Base-by-base conservation (phyloP, 345 rosid genomes). In the Gossypium bickii region DNA sequence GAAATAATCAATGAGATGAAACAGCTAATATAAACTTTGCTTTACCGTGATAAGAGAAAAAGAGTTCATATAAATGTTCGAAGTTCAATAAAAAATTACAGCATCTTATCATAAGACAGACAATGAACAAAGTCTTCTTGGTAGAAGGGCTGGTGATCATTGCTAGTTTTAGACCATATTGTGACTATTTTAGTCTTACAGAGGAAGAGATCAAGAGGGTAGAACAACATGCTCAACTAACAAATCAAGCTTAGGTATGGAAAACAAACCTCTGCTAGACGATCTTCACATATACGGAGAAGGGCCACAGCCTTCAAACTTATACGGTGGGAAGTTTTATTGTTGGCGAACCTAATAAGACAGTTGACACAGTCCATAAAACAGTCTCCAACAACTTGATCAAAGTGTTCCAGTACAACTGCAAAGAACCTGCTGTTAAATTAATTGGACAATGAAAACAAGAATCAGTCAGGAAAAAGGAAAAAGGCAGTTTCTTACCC, bases 231-330 rank as follows among this genome's bases (percentile, higher is more conserved):
- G 49, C 52, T 69, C 49, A 57, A 51, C 60, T 38, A 17, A 76
- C 25, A 47, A 16, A 74, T 27, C 48, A 38, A 43, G 34, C 58
- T 56, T 24, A 56, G 56, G 47, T 44, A 25, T 45, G 71, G 29
- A 76, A n/a, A 72, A 67, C 85, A 73, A 77, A 95, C 99, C 97
- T 95, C 99, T 56, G 99, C 99, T 58, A 95, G 87, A 76, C 98
- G 98, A 84, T 95, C 98, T 85, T 95, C 99, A 82, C 99, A 93
- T 82, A 95, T 93, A 44, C 97, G 93, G 76, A 95, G 94, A 69
- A 95, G 98, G 71, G 99, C 99, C 86, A 95, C 89, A 68, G 99
- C 99, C 90, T 95, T 95, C 86, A 93, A 84, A 83, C 99, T 93
- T 86, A 93, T 95, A 24, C 94, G 90, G 74, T 87, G 92, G 68